Evolutionary conservation across 1,139 yeast species (phyloP).

Genomic region (Debaryomycetaceae sp.): DNA sequence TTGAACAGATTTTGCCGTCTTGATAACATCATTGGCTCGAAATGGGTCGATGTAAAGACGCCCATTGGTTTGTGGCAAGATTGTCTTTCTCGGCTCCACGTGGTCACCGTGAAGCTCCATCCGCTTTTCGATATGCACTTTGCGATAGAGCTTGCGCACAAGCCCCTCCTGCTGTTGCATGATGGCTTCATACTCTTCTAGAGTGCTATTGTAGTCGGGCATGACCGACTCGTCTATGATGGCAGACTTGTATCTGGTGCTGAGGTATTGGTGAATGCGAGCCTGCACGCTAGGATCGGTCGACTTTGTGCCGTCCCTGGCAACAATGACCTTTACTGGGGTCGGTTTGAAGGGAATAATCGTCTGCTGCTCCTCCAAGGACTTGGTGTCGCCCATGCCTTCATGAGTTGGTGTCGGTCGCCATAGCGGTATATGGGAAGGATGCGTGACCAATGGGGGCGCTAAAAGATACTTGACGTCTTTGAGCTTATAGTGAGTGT

Average conservation of each 20-base stretch:
- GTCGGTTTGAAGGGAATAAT: slow-evolving; percentile 27
- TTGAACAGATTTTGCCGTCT: slow-evolving; percentile 33
- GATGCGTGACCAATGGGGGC: slow-evolving; percentile 67
- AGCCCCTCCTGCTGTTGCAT: slow-evolving; percentile 29
- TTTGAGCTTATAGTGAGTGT: slow-evolving; percentile 30
- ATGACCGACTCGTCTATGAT: slow-evolving; percentile 36
- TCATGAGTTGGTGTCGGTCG: slow-evolving; percentile 37
- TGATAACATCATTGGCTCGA: slow-evolving; percentile 30
- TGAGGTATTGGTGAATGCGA: slow-evolving; percentile 52
- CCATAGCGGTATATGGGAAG: slow-evolving; percentile 70
- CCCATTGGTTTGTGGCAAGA: slow-evolving; percentile 41
- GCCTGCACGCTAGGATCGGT: slow-evolving; percentile 27
- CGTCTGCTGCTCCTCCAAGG: slow-evolving; percentile 33
- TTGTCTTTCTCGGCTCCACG: slow-evolving; percentile 40
- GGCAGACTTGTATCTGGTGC: slow-evolving; percentile 40
- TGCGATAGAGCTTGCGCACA: slow-evolving; percentile 26
- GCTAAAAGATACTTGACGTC: slow-evolving; percentile 50
- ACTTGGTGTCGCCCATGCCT: slow-evolving; percentile 21
- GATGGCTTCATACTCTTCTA: slow-evolving; percentile 30
- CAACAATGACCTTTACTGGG: slow-evolving; percentile 22
- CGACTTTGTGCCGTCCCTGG: slow-evolving; percentile 13
- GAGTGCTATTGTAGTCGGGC: slow-evolving; percentile 29
- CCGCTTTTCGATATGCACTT: slow-evolving; percentile 31
- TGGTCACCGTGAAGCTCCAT: slow-evolving; percentile 41
- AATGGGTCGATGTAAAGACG: slow-evolving; percentile 40